phyloP scores from a whole-genome alignment of 192 early-diverging fungal species.

The Pilaira anomala region DNA sequence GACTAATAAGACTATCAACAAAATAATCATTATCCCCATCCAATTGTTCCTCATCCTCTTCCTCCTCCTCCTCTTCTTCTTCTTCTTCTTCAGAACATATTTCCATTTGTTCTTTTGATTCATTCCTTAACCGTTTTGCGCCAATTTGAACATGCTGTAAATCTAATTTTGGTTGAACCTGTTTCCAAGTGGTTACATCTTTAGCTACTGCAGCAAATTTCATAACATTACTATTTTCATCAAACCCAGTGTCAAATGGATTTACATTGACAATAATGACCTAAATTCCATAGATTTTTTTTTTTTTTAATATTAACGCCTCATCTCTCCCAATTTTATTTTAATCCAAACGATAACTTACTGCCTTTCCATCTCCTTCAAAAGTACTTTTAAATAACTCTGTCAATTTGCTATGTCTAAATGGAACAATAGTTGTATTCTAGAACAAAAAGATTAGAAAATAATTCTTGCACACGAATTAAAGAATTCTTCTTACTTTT shows the following conservation, averaged over 20 bases:
- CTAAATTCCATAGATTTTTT: not conserved
- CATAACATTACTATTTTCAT: constrained; percentile 53
- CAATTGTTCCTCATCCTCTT: not conserved
- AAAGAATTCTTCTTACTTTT: constrained; percentile 33
- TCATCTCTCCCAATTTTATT: not conserved
- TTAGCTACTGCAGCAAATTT: constrained; percentile 63
- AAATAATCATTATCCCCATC: not conserved
- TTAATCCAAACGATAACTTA: constrained; percentile 20
- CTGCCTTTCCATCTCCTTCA: constrained; percentile 54
- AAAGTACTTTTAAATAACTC: constrained; percentile 61
- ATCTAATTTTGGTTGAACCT: constrained; percentile 34
- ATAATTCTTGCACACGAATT: not conserved
- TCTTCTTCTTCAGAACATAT: not conserved
- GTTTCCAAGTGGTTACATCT: constrained; percentile 47
- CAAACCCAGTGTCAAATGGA: constrained; percentile 54
- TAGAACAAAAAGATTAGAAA: constrained; percentile 4
- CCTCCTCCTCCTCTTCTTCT: not conserved
- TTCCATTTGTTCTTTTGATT: not conserved
- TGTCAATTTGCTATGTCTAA: constrained; percentile 65
- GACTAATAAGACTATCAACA: constrained; percentile 14
- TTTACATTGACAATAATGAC: constrained; percentile 63
- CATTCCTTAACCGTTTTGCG: not conserved
- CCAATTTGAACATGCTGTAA: constrained; percentile 3
- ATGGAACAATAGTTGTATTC: constrained; percentile 52
- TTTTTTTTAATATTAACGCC: too few relatives aligned